Evolutionary conservation across 176 grass and related monocot genomes (phyloP).

Genomic region (Panicum miliaceum): DNA sequence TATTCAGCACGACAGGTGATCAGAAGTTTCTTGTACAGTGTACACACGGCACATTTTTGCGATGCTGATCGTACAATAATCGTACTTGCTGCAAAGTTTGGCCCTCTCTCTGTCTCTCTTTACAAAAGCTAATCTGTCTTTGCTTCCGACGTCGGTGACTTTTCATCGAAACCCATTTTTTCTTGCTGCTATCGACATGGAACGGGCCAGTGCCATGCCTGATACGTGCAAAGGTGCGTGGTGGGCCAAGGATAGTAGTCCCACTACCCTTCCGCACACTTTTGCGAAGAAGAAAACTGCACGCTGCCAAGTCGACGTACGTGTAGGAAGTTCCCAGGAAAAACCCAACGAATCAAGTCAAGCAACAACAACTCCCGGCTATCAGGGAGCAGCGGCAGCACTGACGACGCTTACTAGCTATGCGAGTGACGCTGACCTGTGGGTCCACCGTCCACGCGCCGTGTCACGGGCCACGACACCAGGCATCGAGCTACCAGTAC

Average conservation of each 20-base stretch:
- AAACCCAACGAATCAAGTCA: neutral
- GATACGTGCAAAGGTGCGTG: neutral
- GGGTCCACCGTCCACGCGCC: neutral
- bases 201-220: neutral
- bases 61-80: neutral
- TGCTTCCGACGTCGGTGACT: neutral
- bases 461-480: neutral
- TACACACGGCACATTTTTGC: neutral
- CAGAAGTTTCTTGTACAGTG: neutral
- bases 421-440: neutral
- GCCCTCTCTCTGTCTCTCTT: neutral
- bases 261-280: no score
- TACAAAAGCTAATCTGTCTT: neutral
- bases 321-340: neutral
- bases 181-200: no score
- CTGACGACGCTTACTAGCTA: neutral
- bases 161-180: neutral
- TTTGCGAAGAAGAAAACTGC: neutral
- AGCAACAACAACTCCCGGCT: neutral
- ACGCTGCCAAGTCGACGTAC: neutral
- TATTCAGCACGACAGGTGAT: neutral
- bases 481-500: neutral
- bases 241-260: neutral
- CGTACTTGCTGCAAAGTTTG: neutral
- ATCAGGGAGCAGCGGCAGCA: neutral